These are phyloP conservation scores for Trebouxia gelatinosa DNA, from an alignment of 163 green algal genomes.

Conservation along the genomic window DNA sequence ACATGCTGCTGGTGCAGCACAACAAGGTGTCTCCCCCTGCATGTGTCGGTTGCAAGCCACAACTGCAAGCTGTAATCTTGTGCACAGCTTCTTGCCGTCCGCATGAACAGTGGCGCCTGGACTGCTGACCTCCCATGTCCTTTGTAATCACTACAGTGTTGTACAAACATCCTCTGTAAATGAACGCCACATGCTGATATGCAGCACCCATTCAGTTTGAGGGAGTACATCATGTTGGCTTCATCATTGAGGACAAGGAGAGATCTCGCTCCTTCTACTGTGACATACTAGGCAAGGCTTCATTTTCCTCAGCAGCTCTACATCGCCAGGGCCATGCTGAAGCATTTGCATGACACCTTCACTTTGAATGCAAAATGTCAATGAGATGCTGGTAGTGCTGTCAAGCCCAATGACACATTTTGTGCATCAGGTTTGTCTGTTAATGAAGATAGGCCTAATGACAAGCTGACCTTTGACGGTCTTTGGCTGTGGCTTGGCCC, in stretches of 20 bases:
- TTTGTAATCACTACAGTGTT: too few species aligned
- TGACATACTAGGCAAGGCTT: conserved; percentile 55
- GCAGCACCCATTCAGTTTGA: too few species aligned
- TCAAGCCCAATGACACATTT: not conserved
- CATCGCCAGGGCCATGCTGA: not conserved
- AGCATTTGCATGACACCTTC: not conserved
- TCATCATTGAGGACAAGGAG: conserved; percentile 85
- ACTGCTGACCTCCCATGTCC: too few species aligned
- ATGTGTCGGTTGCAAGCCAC: too few species aligned
- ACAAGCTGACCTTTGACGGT: conserved; percentile 91
- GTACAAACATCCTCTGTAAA: too few species aligned
- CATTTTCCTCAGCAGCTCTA: too few species aligned
- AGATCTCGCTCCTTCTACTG: conserved; percentile 87
- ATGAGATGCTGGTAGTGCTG: not conserved
- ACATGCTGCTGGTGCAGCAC: too few species aligned
- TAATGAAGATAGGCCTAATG: conserved; percentile 82
- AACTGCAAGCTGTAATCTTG: too few species aligned
- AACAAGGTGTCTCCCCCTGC: too few species aligned
- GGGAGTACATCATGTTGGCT: conserved; percentile 91
- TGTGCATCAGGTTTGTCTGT: conserved; percentile 64
- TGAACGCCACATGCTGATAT: too few species aligned
- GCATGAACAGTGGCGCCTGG: too few species aligned
- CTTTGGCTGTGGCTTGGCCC: conserved; percentile 95
- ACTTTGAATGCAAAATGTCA: not conserved
- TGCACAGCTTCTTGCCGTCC: too few species aligned